Evolutionary conservation across 2,329 filamentous ascomycete genomes (phyloP).

Genomic region (Trichoderma cornu-damae): DNA sequence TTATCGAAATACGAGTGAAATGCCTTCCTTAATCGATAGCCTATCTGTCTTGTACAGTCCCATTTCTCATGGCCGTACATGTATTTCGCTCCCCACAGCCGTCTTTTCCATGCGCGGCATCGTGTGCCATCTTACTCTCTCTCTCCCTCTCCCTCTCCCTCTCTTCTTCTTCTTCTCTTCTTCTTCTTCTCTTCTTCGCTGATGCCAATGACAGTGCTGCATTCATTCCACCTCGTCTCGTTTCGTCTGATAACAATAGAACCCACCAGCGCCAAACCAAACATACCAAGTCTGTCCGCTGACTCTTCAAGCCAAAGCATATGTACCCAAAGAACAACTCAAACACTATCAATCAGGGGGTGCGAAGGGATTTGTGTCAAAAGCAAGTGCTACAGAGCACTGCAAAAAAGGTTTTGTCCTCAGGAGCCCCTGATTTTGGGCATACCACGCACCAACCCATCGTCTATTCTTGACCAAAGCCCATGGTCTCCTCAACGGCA

Average conservation of each 20-base stretch:
- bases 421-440: background rate
- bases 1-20: background rate
- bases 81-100: background rate
- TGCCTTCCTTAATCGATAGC: background rate
- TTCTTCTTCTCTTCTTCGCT: background rate
- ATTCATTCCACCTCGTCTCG: slow-evolving; percentile 13
- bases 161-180: background rate
- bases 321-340: slow-evolving; percentile 29
- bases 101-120: background rate
- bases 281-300: slow-evolving; percentile 29
- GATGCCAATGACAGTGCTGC: slow-evolving; percentile 12
- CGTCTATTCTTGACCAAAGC: slow-evolving; percentile 89
- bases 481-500: slow-evolving; percentile 97
- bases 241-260: slow-evolving; percentile 18
- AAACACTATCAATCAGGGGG: slow-evolving; percentile 19
- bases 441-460: slow-evolving; percentile 17
- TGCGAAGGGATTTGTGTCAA: background rate
- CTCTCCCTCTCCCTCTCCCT: background rate
- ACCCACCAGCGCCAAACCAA: slow-evolving; percentile 33
- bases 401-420: slow-evolving; percentile 1
- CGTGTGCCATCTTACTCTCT: background rate
- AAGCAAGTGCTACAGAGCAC: slow-evolving; percentile 12
- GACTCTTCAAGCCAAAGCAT: slow-evolving; percentile 30
- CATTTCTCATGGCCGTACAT: background rate
- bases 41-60: background rate